Evolutionary conservation across 73 alveolate species (phyloP).

Genomic region (Uronychia binucleata): DNA sequence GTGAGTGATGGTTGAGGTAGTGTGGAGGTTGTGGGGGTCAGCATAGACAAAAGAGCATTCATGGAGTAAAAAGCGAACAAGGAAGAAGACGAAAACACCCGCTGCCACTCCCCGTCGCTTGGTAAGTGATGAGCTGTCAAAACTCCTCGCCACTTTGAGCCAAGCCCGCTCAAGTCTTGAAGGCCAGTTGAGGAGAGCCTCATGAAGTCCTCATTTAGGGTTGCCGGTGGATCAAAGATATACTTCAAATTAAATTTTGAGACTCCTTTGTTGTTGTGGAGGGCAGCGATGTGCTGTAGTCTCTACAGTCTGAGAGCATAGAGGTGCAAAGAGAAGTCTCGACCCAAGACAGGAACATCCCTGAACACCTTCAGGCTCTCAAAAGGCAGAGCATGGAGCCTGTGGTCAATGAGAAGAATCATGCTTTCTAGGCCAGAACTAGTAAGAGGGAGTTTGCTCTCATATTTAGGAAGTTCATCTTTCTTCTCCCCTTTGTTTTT

Average conservation of each 20-base stretch:
- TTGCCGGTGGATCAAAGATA: conserved; percentile 52
- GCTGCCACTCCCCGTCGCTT: conserved; percentile 55
- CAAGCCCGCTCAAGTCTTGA: conserved; percentile 10
- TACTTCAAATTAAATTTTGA: conserved; percentile 43
- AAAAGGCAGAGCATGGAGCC: conserved; percentile 82
- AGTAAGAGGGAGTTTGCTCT: conserved; percentile 62
- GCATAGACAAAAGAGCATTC: conserved; percentile 23
- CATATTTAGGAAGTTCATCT: conserved; percentile 59
- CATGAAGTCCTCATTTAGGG: conserved; percentile 21
- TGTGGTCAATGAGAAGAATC: conserved; percentile 75
- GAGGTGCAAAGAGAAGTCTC: conserved; percentile 80
- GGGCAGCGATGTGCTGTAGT: conserved; percentile 19
- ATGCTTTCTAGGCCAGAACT: conserved; percentile 79
- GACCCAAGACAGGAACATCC: conserved; percentile 76
- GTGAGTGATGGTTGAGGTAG: no score
- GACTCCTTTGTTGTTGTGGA: conserved; percentile 63
- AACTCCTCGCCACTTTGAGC: conserved; percentile 41
- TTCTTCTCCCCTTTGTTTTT: conserved; percentile 59
- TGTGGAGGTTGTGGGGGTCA: no score
- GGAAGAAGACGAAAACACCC: conserved; percentile 4
- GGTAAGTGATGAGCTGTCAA: conserved; percentile 39
- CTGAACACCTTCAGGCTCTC: conserved; percentile 70
- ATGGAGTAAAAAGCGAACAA: conserved; percentile 34
- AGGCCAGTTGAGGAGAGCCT: conserved; percentile 2
- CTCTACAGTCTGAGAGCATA: conserved; percentile 70